phyloP scores from a whole-genome alignment of 768 basidiomycete genomes.

The Agaricus blazei region DNA sequence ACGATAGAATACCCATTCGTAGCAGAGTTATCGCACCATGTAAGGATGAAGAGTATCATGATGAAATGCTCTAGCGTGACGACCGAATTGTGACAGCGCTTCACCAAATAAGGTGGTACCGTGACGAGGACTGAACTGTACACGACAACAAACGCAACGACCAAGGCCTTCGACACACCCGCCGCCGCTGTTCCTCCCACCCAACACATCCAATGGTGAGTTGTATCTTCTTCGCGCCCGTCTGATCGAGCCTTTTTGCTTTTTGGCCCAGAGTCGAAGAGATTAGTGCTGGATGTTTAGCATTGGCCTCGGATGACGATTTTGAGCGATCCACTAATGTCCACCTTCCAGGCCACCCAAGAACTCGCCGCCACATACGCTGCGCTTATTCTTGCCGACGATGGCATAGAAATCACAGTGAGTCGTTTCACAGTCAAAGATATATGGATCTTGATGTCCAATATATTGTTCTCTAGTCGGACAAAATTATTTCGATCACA shows the following conservation, averaged over 20 bases:
- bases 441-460: background rate
- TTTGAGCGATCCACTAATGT: slow-evolving; percentile 11
- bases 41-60: too few relatives aligned
- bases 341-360: slow-evolving; percentile 32
- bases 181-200: background rate
- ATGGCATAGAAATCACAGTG: slow-evolving; percentile 95
- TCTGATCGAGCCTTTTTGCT: background rate
- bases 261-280: background rate
- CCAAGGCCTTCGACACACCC: background rate
- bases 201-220: slow-evolving; percentile 6
- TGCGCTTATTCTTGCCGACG: slow-evolving; percentile 97
- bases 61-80: background rate
- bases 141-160: slow-evolving; percentile 3
- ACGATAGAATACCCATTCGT: too few relatives aligned
- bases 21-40: background rate
- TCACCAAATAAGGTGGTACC: background rate
- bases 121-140: background rate
- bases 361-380: slow-evolving; percentile 96
- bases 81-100: background rate
- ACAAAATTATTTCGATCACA: slow-evolving; percentile 88
- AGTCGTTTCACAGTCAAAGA: slow-evolving; percentile 28
- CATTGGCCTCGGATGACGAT: slow-evolving; percentile 5
- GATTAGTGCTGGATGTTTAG: slow-evolving; percentile 4
- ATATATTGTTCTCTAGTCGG: slow-evolving; percentile 53
- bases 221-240: background rate